Evolutionary conservation across 306 rosid genomes (phyloP).

Genomic region (Rosa lucieae): DNA sequence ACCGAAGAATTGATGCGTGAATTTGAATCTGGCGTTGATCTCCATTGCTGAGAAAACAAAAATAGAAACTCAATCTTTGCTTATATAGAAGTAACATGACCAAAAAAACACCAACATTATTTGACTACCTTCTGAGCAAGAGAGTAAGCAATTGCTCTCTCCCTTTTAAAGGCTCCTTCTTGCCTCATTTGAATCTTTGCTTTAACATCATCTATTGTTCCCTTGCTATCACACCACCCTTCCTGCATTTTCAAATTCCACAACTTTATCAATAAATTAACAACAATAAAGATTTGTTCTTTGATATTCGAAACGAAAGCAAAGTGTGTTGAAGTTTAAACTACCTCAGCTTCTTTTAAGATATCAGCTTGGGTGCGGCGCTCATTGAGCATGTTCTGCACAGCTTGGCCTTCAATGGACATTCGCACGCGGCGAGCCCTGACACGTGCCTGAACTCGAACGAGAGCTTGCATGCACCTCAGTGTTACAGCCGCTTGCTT

Average conservation of each 20-base stretch:
- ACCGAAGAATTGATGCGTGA: slow-evolving; percentile 34
- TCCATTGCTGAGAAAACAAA: slow-evolving; percentile 63
- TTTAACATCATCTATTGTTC: slow-evolving; percentile 75
- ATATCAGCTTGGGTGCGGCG: slow-evolving; percentile 68
- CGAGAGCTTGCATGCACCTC: slow-evolving; percentile 98
- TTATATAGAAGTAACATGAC: background rate
- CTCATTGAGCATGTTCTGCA: slow-evolving; percentile 69
- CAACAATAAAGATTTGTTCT: background rate
- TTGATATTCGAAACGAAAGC: background rate
- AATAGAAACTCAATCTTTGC: slow-evolving; percentile 8
- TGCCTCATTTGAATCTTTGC: slow-evolving; percentile 84
- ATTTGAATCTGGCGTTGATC: slow-evolving; percentile 48
- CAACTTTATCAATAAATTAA: background rate
- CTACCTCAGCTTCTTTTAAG: slow-evolving; percentile 88
- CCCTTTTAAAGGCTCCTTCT: slow-evolving; percentile 93
- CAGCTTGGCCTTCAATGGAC: slow-evolving; percentile 93
- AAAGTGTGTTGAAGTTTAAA: background rate
- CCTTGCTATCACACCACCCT: slow-evolving; percentile 95
- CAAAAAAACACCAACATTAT: background rate
- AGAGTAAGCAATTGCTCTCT: slow-evolving; percentile 89
- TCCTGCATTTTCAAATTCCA: slow-evolving; percentile 45
- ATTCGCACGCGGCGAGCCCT: slow-evolving; percentile 92
- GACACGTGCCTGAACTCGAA: slow-evolving; percentile 93
- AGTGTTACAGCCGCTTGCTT: slow-evolving; percentile 96
- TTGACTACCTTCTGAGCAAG: slow-evolving; percentile 82